These are phyloP conservation scores for Lagerstroemia speciosa DNA, from an alignment of 345 rosid species.

Conservation along the genomic window DNA sequence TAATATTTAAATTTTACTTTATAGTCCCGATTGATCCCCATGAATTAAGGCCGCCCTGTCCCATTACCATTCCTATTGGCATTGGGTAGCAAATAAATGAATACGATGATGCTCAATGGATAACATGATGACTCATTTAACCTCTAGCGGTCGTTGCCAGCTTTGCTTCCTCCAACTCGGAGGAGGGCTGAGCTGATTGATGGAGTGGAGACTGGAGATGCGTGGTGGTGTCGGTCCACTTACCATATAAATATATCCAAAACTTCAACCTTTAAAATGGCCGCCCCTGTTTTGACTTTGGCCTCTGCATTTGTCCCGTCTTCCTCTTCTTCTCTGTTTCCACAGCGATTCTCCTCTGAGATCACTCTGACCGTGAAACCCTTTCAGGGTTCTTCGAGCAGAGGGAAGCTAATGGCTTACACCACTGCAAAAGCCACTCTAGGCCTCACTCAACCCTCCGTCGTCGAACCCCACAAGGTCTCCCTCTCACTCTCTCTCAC, in stretches of 20 bases:
- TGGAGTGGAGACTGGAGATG: too few relatives aligned
- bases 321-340: slow-evolving; percentile 4
- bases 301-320: slow-evolving; percentile 10
- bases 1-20: too few relatives aligned
- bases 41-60: too few relatives aligned
- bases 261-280: slow-evolving; percentile 8
- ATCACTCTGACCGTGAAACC: not conserved
- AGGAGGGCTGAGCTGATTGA: not conserved
- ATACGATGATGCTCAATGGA: too few relatives aligned
- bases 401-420: slow-evolving; percentile 14
- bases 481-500: not conserved
- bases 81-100: too few relatives aligned
- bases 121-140: too few relatives aligned
- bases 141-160: too few relatives aligned
- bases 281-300: slow-evolving; percentile 12
- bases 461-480: slow-evolving; percentile 51
- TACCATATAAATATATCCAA: slow-evolving; percentile 6
- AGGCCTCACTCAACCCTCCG: slow-evolving; percentile 65
- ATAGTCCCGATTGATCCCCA: too few relatives aligned
- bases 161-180: too few relatives aligned
- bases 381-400: not conserved
- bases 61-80: too few relatives aligned
- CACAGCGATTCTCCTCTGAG: slow-evolving; percentile 1
- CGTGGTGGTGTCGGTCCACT: too few relatives aligned
- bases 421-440: slow-evolving; percentile 31